Conservation (phyloP, 306 rosid genomes). For the Dryas drummondii region DNA sequence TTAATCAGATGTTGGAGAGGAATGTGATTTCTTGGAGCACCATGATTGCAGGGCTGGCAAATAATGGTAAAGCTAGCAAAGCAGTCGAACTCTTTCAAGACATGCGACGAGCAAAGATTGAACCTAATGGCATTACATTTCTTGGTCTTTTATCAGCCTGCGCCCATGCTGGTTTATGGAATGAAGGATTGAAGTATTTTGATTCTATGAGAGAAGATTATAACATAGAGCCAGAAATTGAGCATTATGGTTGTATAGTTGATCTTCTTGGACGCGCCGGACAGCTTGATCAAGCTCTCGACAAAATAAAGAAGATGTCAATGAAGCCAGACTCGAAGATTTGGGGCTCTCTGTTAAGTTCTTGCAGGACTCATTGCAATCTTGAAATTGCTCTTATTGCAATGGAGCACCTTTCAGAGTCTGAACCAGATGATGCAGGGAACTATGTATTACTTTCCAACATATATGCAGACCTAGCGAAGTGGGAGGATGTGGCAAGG, state of each 20-base stretch:
- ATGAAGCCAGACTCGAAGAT: constrained; percentile 68
- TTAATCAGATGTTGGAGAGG: constrained; percentile 45
- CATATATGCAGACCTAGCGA: constrained; percentile 69
- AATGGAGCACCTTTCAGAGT: constrained; percentile 55
- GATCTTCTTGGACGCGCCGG: constrained; percentile 85
- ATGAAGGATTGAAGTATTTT: constrained; percentile 61
- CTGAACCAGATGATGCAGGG: constrained; percentile 82
- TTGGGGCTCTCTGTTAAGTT: constrained; percentile 81
- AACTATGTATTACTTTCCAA: constrained; percentile 79
- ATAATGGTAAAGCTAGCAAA: constrained; percentile 57
- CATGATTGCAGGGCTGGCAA: constrained; percentile 68
- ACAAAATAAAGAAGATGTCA: constrained; percentile 58
- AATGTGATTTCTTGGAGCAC: constrained; percentile 89
- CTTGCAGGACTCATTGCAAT: constrained; percentile 65
- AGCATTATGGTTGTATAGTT: constrained; percentile 79
- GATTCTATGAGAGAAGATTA: constrained; percentile 48
- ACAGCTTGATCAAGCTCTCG: constrained; percentile 57
- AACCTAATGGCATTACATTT: constrained; percentile 73
- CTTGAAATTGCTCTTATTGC: constrained; percentile 61
- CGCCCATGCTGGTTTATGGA: constrained; percentile 66
- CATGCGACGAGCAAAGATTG: constrained; percentile 44
- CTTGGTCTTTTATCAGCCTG: constrained; percentile 75
- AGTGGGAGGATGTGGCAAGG: constrained; percentile 65
- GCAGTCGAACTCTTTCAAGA: constrained; percentile 63
- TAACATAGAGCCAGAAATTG: constrained; percentile 48